Conservation (phyloP, 2,329 filamentous ascomycete genomes). For the Lachnellula subtilissima region DNA sequence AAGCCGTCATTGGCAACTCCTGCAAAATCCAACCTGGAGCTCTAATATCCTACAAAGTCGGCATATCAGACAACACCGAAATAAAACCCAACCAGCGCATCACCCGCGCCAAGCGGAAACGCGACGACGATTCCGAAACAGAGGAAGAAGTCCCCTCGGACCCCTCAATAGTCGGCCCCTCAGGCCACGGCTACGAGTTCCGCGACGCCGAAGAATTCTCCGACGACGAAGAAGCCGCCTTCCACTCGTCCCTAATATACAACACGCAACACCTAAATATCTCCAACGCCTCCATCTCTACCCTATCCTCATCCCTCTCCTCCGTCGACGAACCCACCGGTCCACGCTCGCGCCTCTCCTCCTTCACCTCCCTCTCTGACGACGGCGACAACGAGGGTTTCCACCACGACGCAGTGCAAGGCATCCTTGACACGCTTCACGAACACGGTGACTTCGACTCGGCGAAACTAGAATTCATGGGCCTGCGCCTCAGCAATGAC, state of each 20-base stretch:
- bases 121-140: constrained; percentile 34
- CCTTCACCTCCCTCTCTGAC: constrained; percentile 67
- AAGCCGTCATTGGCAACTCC: constrained; percentile 64
- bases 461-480: constrained; percentile 84
- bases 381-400: constrained; percentile 62
- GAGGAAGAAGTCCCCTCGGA: constrained; percentile 39
- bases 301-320: constrained; percentile 51
- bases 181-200: constrained; percentile 59
- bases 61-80: constrained; percentile 57
- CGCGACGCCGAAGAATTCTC: constrained; percentile 53
- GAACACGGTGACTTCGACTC: constrained; percentile 74
- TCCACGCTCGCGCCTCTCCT: constrained; percentile 57
- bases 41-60: constrained; percentile 74
- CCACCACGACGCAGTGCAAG: constrained; percentile 80
- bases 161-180: constrained; percentile 49
- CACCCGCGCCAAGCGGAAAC: constrained; percentile 36
- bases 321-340: constrained; percentile 31
- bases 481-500: constrained; percentile 84
- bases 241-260: constrained; percentile 44
- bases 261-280: constrained; percentile 33
- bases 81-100: constrained; percentile 36
- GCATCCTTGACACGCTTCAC: constrained; percentile 79
- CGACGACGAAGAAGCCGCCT: constrained; percentile 57
- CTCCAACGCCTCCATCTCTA: constrained; percentile 57
- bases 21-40: constrained; percentile 67